Conservation (phyloP, 2,329 filamentous ascomycete genomes). For the Trichoderma sp. region DNA sequence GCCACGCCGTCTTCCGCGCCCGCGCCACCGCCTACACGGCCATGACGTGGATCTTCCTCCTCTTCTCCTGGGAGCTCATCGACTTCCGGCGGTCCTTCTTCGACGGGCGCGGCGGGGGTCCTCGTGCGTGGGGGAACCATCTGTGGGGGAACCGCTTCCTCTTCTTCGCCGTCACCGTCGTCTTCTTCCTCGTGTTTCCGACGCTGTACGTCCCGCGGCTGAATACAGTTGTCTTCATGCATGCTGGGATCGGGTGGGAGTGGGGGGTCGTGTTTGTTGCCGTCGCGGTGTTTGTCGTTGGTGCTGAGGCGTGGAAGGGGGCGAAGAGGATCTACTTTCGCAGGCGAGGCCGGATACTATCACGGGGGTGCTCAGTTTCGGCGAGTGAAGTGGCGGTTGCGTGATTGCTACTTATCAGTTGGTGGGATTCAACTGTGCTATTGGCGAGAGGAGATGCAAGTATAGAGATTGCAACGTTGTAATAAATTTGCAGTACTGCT, state of each 20-base stretch:
- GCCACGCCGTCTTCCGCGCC: constrained; percentile 63
- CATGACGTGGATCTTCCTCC: constrained; percentile 68
- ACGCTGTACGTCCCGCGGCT: constrained; percentile 69
- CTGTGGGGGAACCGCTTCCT: constrained; percentile 59
- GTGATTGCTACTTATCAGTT: background rate
- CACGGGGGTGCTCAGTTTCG: background rate
- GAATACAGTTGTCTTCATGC: constrained; percentile 67
- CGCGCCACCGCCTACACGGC: constrained; percentile 67
- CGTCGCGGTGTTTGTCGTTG: constrained; percentile 62
- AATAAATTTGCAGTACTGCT: background rate
- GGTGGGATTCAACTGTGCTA: background rate
- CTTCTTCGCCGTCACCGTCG: constrained; percentile 53
- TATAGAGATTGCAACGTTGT: constrained; percentile 1
- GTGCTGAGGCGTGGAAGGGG: constrained; percentile 69
- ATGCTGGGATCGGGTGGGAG: constrained; percentile 67
- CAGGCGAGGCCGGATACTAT: constrained; percentile 12
- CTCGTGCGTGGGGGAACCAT: constrained; percentile 58
- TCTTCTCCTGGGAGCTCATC: constrained; percentile 71
- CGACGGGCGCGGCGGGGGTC: constrained; percentile 42
- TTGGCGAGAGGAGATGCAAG: background rate
- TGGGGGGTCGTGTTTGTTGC: constrained; percentile 69
- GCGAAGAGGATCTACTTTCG: constrained; percentile 60
- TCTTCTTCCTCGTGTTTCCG: constrained; percentile 60
- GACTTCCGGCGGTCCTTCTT: constrained; percentile 68
- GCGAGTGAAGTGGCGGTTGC: background rate